Percentiles rank a stretch among this genome's conserved stretches.
phyloP scores from a whole-genome alignment of 345 rosid genomes.

The Citrus hindsii region DNA sequence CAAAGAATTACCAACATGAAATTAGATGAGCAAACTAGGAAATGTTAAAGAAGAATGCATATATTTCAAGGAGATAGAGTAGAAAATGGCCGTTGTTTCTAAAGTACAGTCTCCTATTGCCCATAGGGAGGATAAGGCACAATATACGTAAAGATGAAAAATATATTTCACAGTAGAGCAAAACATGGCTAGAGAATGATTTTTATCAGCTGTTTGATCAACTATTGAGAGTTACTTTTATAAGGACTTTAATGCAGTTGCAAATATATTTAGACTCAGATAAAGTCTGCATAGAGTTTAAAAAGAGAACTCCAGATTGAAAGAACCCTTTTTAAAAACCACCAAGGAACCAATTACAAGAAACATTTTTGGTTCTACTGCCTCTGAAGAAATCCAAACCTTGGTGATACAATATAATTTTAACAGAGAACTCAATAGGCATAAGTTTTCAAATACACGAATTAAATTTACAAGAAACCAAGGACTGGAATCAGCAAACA shows the following conservation, averaged over 20 bases:
- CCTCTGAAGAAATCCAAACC: not conserved
- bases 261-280: not conserved
- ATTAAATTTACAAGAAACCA: not conserved
- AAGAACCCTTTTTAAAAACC: not conserved
- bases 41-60: not conserved
- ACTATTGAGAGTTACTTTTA: not conserved
- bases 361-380: not conserved
- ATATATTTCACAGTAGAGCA: not conserved
- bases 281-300: not conserved
- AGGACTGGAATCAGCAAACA: not conserved
- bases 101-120: not conserved
- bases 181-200: not conserved
- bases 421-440: not conserved
- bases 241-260: not conserved
- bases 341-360: not conserved
- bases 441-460: not conserved
- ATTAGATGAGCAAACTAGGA: not conserved
- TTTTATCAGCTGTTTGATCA: not conserved
- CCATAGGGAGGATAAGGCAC: not conserved
- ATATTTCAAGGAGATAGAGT: not conserved
- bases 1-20: constrained; percentile 1
- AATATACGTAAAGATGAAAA: not conserved
- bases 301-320: not conserved
- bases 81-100: not conserved
- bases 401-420: not conserved